phyloP scores from a whole-genome alignment of 371 early-diverging fungal species.

The Sporodiniella umbellata region DNA sequence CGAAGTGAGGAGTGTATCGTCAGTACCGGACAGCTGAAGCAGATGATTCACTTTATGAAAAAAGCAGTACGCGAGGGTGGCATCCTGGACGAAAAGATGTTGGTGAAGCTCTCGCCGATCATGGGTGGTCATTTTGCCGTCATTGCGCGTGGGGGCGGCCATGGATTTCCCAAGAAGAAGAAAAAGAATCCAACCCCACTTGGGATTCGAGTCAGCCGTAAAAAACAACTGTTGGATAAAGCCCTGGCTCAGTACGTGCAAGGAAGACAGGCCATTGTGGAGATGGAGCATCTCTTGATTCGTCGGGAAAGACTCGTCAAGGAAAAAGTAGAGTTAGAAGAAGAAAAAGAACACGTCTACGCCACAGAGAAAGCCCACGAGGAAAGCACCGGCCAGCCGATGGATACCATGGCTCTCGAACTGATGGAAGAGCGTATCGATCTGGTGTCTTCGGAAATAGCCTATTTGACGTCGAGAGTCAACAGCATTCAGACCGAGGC shows the following conservation, averaged over 20 bases:
- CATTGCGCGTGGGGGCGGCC: slow-evolving; percentile 32
- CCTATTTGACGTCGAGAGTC: slow-evolving; percentile 64
- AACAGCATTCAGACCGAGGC: slow-evolving; percentile 61
- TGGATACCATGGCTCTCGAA: slow-evolving; percentile 45
- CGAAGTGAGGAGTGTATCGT: slow-evolving; percentile 53
- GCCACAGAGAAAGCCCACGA: slow-evolving; percentile 48
- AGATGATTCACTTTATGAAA: slow-evolving; percentile 41
- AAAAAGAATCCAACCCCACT: slow-evolving; percentile 21
- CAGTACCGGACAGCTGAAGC: slow-evolving; percentile 55
- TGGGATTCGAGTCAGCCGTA: slow-evolving; percentile 23
- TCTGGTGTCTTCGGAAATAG: slow-evolving; percentile 74
- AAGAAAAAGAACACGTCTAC: slow-evolving; percentile 62
- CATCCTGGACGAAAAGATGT: slow-evolving; percentile 41
- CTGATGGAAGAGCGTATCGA: slow-evolving; percentile 79
- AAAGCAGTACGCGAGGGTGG: slow-evolving; percentile 52
- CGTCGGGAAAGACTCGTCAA: slow-evolving; percentile 52
- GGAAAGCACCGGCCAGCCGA: slow-evolving; percentile 35
- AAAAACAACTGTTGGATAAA: slow-evolving; percentile 59
- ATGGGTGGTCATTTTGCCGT: slow-evolving; percentile 45
- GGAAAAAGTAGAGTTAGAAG: slow-evolving; percentile 61
- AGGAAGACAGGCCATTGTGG: slow-evolving; percentile 40
- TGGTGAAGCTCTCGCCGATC: slow-evolving; percentile 34
- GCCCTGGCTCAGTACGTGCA: slow-evolving; percentile 39
- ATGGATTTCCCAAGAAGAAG: slow-evolving; percentile 24
- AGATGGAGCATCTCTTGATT: slow-evolving; percentile 32